Evolutionary conservation across 2,329 filamentous ascomycete genomes (phyloP), one percentile per base, ranked within the genome.

Genomic region (Ophiocordyceps unilateralis): DNA sequence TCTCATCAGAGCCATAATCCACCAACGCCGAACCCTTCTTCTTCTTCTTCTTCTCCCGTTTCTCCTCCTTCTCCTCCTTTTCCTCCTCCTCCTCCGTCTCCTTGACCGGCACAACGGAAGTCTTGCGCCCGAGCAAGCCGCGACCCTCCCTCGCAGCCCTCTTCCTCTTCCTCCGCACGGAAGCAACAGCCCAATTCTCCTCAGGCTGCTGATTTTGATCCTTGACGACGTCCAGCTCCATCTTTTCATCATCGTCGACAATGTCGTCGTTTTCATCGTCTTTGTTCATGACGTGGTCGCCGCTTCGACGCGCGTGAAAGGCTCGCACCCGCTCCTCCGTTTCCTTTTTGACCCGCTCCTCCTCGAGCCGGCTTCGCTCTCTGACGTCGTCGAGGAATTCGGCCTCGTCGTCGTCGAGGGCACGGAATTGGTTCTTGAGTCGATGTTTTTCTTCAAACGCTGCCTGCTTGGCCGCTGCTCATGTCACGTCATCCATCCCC

Each of bases 371-470:
- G 53, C 66, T 64, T 43, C 62, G 61, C 42, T 65, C 67, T 41
- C 64, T 53, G 34, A 82, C 68, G 39, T 70, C 72, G 40, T 80
- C 76, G 41, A 91, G 62, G 50, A 86, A 89, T 19, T 81, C 82
- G 41, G 82, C 69, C 63, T 89, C 84, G 55, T 87, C 82, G 46
- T 86, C 81, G 55, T 89, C 80, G 24, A 91, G 68, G 3, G 80
- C 69, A 34, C 79, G 74, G 57, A 87, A 88, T 63, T 89, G 84
- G 53, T 89, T 83, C 54, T 76, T 74, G 42, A 89, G 65, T 49
- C 72, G 72, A 48, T 70, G 72, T 48, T 78, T 69, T 59, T 89
- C 83, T 58, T 87, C 83, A 58, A 87, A 86, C 9, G 79, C 82
- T 19, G 83, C 83, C 62, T 89, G 81, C 60, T 88, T 89, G 45